Evolutionary conservation across 139 green algal genomes (phyloP), one percentile per base, ranked within the genome.

Genomic region (Spirogloea muscicola): DNA sequence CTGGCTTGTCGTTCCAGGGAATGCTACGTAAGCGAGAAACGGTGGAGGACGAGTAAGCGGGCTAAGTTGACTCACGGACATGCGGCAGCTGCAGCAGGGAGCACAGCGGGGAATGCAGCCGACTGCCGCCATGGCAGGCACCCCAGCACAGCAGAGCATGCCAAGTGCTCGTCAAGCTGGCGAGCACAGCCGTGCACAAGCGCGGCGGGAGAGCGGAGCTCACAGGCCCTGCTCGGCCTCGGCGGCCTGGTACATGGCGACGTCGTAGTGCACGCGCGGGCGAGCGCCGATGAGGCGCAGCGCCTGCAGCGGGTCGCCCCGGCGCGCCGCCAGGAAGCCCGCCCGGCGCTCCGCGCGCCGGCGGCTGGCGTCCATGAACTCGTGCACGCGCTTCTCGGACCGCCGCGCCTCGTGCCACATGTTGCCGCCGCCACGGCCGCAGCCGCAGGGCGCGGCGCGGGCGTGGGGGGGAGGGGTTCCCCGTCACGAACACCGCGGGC

Each of bases 341-440:
- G 72, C 72, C 9, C 39, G 51, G 6, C 63, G 41, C 38, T 80
- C 72, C 16, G 72, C 72, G 33, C 72, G 62, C 37, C 49, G 42
- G 13, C 77, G 76, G 9, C 62, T 38, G 25, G 64, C 49, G 43
- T 80, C 72, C 72, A 80, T 80, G 37, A 77, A 58, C 43, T 77
- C 72, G 34, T 80, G 72, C 16, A 80, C 64, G 18, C 68, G 68
- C 65, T 37, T 68, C 52, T 80, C 72, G 16, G 65, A 69, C 57
- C 36, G 68, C 38, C 72, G 36, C 60, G 72, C 72, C 64, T 80
- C 62, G 63, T 80, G 72, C 72, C 72, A 80, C 72, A 80, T 80
- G 31, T 70, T 42, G 62, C 3, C 60, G 38, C n/a, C n/a, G n/a
- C n/a, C n/a, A n/a, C n/a, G n/a, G n/a, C n/a, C n/a, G n/a, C n/a